Conservation (phyloP, 148 eudicot genomes). For the Gaultheria prostrata region DNA sequence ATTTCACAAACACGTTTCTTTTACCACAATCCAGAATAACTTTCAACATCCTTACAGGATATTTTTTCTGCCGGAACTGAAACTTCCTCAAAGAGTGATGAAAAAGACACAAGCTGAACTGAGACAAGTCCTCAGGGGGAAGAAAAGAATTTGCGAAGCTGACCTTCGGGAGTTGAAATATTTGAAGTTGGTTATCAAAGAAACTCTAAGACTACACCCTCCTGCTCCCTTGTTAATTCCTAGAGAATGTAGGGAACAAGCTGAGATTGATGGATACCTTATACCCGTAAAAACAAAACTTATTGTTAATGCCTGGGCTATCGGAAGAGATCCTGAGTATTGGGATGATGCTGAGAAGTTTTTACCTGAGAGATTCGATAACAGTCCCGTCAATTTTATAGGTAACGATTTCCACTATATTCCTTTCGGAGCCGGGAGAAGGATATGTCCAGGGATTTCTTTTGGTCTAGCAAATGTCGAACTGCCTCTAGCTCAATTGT, state of each 20-base stretch:
- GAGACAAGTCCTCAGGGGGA: slow-evolving; percentile 2
- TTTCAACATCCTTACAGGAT: background rate
- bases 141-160: background rate
- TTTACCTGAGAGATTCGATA: slow-evolving; percentile 21
- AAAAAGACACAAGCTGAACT: too few relatives aligned
- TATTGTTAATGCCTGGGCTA: slow-evolving; percentile 27
- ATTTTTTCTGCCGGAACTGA: slow-evolving; percentile 1
- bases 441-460: background rate
- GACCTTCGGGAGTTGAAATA: background rate
- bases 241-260: background rate
- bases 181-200: slow-evolving; percentile 1
- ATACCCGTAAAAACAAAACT: background rate
- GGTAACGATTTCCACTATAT: slow-evolving; percentile 27
- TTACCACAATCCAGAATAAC: background rate
- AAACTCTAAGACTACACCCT: slow-evolving; percentile 10
- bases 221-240: background rate
- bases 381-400: slow-evolving; percentile 22
- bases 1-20: background rate
- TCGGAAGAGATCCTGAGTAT: slow-evolving; percentile 24
- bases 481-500: slow-evolving; percentile 27
- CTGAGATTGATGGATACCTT: slow-evolving; percentile 8
- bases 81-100: slow-evolving; percentile 3
- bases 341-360: slow-evolving; percentile 34
- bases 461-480: slow-evolving; percentile 32
- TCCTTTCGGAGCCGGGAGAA: slow-evolving; percentile 15